These are phyloP conservation scores for Pseudogymnoascus sp. DNA, from an alignment of 2,329 filamentous ascomycete species.

Conservation along the genomic window DNA sequence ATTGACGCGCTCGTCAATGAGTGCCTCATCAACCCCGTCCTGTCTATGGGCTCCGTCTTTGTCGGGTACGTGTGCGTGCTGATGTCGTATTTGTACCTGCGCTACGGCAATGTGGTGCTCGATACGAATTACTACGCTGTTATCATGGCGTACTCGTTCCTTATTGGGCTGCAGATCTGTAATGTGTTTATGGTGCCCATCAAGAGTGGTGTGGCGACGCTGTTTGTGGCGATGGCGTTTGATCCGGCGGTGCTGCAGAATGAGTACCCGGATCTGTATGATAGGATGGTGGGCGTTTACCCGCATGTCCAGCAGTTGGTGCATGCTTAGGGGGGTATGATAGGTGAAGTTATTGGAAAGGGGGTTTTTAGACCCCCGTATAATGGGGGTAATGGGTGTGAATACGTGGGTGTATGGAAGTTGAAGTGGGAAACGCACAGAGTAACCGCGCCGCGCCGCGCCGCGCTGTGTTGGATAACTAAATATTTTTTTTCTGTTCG, in stretches of 20 bases:
- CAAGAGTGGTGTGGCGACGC: slow-evolving; percentile 80
- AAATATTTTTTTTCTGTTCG: background rate
- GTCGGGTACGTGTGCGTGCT: slow-evolving; percentile 76
- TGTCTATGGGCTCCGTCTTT: slow-evolving; percentile 72
- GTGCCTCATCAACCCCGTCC: slow-evolving; percentile 37
- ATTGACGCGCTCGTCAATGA: slow-evolving; percentile 78
- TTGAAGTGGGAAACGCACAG: no score
- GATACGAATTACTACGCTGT: slow-evolving; percentile 56
- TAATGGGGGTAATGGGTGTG: background rate
- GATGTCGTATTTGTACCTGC: slow-evolving; percentile 82
- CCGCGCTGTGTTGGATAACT: background rate
- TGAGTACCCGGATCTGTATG: slow-evolving; percentile 75
- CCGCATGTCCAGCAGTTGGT: slow-evolving; percentile 67
- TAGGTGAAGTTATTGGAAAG: background rate
- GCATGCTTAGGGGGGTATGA: slow-evolving; percentile 13
- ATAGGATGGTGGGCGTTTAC: slow-evolving; percentile 71
- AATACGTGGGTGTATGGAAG: background rate
- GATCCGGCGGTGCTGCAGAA: slow-evolving; percentile 66
- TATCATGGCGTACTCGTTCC: slow-evolving; percentile 74
- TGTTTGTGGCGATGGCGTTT: slow-evolving; percentile 73
- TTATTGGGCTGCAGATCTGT: slow-evolving; percentile 83
- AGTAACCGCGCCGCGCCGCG: no score
- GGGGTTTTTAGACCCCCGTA: background rate
- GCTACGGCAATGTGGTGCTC: slow-evolving; percentile 41
- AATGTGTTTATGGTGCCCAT: slow-evolving; percentile 86